Percentiles rank a stretch among this genome's conserved stretches.
phyloP scores from a whole-genome alignment of 2,329 filamentous ascomycete species.

The Paramyrothecium sp. region DNA sequence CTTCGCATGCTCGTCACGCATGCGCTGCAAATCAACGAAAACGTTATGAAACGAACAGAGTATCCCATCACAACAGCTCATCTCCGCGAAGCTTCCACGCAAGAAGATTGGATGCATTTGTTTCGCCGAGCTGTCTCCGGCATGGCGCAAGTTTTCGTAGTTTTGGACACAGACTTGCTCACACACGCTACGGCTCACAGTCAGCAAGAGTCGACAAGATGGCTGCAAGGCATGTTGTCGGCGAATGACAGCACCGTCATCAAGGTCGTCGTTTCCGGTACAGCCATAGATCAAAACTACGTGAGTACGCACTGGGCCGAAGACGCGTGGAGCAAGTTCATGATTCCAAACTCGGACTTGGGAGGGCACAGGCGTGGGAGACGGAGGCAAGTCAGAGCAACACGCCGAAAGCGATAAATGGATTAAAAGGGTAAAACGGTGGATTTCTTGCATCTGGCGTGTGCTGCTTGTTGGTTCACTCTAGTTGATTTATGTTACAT shows the following conservation, averaged over 20 bases:
- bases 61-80: not conserved
- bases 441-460: too few relatives aligned
- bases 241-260: not conserved
- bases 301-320: not conserved
- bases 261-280: not conserved
- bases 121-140: not conserved
- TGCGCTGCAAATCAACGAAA: not conserved
- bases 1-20: not conserved
- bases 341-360: not conserved
- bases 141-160: not conserved
- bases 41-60: not conserved
- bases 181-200: not conserved
- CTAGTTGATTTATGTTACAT: too few relatives aligned
- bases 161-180: not conserved
- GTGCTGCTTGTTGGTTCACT: too few relatives aligned
- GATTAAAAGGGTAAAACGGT: too few relatives aligned
- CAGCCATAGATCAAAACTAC: not conserved
- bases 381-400: not conserved
- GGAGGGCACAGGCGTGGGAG: not conserved
- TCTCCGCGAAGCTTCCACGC: not conserved
- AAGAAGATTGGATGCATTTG: not conserved
- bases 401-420: too few relatives aligned
- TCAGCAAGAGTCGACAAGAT: not conserved
- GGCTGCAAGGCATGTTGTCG: not conserved
- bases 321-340: not conserved